A percentile compares a stretch with the other conserved stretches of the same genome.
Conservation (phyloP, 176 grass and related monocot species). For the Canna indica region DNA sequence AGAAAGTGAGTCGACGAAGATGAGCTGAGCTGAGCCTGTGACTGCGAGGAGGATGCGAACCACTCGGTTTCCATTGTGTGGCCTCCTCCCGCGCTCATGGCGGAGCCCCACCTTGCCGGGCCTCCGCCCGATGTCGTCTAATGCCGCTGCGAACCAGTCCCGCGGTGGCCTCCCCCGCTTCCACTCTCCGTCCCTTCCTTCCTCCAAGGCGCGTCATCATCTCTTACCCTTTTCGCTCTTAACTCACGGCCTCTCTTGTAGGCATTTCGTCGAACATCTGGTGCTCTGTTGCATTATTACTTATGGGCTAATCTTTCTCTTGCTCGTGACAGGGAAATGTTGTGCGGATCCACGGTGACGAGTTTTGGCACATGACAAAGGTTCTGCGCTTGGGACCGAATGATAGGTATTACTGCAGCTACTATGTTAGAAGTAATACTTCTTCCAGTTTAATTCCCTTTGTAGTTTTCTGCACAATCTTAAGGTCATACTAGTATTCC, state of each 20-base stretch:
- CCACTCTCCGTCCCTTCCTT: slow-evolving; percentile 54
- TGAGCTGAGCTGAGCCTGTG: no score
- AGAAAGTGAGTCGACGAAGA: no score
- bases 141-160: slow-evolving; percentile 28
- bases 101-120: background rate
- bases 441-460: background rate
- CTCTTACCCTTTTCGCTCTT: background rate
- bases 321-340: slow-evolving; percentile 44
- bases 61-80: background rate
- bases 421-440: background rate
- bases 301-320: background rate
- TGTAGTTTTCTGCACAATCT: background rate
- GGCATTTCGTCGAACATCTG: slow-evolving; percentile 43
- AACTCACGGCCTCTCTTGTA: background rate
- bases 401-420: slow-evolving; percentile 42
- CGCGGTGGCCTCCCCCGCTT: slow-evolving; percentile 69
- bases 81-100: background rate
- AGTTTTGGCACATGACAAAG: slow-evolving; percentile 90
- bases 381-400: slow-evolving; percentile 62
- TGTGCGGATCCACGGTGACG: slow-evolving; percentile 78
- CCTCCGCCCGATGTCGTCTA: slow-evolving; percentile 30
- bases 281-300: background rate
- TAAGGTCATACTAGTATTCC: no score
- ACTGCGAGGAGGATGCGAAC: slow-evolving; percentile 1
- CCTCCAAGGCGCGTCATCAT: slow-evolving; percentile 31